Conservation (phyloP, 768 basidiomycete species). For the Pleurotus djamor region DNA sequence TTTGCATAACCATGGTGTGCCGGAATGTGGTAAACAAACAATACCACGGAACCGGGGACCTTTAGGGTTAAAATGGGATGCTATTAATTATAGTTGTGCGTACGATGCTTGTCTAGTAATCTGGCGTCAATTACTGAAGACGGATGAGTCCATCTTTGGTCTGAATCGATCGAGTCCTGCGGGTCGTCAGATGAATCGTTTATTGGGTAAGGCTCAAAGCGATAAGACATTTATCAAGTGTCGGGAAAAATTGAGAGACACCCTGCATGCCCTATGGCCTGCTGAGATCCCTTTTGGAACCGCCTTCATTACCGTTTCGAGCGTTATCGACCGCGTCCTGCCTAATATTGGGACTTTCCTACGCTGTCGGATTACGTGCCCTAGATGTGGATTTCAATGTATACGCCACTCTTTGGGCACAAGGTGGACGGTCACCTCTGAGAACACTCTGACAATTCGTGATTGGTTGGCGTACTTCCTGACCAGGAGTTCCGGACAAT, state of each 20-base stretch:
- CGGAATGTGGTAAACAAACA: no score
- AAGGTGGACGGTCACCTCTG: background rate
- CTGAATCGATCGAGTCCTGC: background rate
- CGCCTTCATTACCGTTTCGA: background rate
- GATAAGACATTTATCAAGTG: background rate
- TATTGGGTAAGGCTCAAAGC: background rate
- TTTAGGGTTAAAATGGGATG: conserved; percentile 12
- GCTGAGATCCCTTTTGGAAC: background rate
- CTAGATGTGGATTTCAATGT: background rate
- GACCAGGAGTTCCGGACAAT: background rate
- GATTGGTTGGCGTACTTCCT: background rate
- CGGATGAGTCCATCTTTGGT: background rate
- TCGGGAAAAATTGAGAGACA: background rate
- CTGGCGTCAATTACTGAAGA: background rate
- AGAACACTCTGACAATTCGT: background rate
- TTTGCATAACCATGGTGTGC: background rate
- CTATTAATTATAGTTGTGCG: conserved; percentile 15
- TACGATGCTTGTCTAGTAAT: conserved; percentile 13
- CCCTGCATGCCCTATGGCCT: background rate
- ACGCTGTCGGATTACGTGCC: background rate
- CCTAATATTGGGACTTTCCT: background rate
- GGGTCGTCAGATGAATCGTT: background rate
- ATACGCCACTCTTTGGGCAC: background rate
- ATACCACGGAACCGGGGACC: background rate
- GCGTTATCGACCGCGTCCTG: background rate